These are phyloP conservation scores for Ophiocordyceps camponoti-rufipedis DNA, from an alignment of 2,329 filamentous ascomycete species.

Conservation along the genomic window DNA sequence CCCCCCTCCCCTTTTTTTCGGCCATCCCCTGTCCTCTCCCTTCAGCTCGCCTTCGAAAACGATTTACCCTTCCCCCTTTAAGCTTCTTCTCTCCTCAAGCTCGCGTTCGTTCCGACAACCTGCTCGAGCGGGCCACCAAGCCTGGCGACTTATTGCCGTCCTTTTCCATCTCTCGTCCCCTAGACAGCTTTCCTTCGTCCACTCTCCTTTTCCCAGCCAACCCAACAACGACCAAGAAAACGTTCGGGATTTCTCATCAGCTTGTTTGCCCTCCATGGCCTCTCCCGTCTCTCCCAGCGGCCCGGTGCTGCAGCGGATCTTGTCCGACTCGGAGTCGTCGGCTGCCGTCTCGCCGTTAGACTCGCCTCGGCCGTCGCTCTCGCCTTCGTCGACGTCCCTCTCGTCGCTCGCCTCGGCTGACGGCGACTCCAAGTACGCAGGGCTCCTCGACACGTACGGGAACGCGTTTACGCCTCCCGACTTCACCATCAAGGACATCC, in stretches of 20 bases:
- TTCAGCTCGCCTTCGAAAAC: not conserved
- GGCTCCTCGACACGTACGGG: constrained; percentile 79
- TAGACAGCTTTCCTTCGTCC: not conserved
- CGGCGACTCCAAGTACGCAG: constrained; percentile 30
- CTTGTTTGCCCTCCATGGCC: constrained; percentile 21
- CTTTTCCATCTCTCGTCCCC: not conserved
- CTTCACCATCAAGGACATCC: constrained; percentile 94
- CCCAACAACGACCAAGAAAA: not conserved
- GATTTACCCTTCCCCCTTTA: not conserved
- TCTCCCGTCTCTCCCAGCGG: constrained; percentile 20
- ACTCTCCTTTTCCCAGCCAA: not conserved
- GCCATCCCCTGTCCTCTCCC: too few relatives aligned
- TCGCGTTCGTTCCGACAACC: not conserved
- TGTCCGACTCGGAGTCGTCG: constrained; percentile 34
- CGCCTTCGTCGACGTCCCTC: constrained; percentile 74
- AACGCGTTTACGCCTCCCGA: constrained; percentile 88
- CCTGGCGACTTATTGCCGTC: not conserved
- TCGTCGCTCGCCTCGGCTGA: constrained; percentile 66
- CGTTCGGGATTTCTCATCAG: not conserved
- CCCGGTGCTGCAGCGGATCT: constrained; percentile 28
- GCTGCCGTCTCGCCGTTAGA: constrained; percentile 38
- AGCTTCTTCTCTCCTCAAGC: not conserved
- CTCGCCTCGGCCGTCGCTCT: constrained; percentile 31
- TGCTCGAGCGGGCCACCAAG: not conserved
- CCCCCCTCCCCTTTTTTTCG: too few relatives aligned